Conservation (phyloP, 768 basidiomycete genomes). For the Hebeloma cylindrosporum region DNA sequence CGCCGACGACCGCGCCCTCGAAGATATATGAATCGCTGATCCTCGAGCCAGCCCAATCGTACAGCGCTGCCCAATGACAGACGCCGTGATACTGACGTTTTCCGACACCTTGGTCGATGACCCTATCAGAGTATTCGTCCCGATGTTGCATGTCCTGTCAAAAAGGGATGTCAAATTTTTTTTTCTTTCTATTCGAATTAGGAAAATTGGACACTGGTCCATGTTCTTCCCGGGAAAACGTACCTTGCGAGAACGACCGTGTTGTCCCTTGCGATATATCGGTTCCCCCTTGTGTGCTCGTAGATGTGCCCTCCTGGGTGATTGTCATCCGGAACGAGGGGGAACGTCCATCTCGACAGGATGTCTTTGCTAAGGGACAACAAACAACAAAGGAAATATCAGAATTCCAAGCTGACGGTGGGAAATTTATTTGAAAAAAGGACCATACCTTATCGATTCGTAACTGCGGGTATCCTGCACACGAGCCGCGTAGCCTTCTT, state of each 20-base stretch:
- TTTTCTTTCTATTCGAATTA: constrained; percentile 7
- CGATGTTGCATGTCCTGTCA: constrained; percentile 75
- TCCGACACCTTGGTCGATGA: constrained; percentile 67
- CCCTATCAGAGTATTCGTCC: constrained; percentile 85
- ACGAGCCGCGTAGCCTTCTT: constrained; percentile 88
- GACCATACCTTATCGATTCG: constrained; percentile 75
- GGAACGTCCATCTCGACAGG: constrained; percentile 91
- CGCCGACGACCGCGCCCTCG: constrained; percentile 70
- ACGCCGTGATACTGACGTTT: constrained; percentile 62
- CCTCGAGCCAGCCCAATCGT: constrained; percentile 68
- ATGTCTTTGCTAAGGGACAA: constrained; percentile 76
- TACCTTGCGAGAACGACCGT: constrained; percentile 84
- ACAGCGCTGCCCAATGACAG: constrained; percentile 79
- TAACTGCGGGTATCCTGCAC: constrained; percentile 93
- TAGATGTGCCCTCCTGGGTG: constrained; percentile 81
- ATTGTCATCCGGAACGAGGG: constrained; percentile 92
- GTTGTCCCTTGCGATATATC: constrained; percentile 81
- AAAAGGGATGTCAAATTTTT: constrained; percentile 1
- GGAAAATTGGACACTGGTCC: no score
- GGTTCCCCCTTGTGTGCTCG: constrained; percentile 84
- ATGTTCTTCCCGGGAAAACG: no score
- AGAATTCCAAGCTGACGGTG: constrained; percentile 3
- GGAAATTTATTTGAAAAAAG: constrained; percentile 4
- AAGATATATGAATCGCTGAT: constrained; percentile 83
- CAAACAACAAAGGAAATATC: not conserved